Evolutionary conservation across 352 stramenopile genomes (phyloP).

Genomic region (Phytopythium litorale): DNA sequence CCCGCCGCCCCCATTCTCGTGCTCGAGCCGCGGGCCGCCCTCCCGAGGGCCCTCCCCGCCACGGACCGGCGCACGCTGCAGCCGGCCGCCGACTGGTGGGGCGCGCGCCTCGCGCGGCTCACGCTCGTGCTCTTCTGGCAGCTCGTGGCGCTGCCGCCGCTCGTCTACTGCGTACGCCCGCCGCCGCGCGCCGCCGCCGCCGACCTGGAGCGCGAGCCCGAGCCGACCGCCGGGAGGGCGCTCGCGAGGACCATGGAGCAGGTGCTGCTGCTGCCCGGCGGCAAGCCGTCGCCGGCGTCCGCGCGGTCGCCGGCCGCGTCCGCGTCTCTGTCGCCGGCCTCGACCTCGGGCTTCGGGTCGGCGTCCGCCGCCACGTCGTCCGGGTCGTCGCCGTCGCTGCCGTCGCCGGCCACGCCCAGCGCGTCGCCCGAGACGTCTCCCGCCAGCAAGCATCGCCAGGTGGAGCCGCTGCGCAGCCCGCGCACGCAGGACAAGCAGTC

Average conservation of each 20-base stretch:
- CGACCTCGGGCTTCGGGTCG: background rate
- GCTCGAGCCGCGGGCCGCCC: too few species aligned
- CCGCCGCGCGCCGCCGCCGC: background rate
- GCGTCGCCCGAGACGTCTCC: background rate
- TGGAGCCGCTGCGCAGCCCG: slow-evolving; percentile 15
- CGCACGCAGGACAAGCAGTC: slow-evolving; percentile 16
- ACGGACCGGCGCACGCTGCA: too few species aligned
- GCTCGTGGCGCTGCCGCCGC: slow-evolving; percentile 15
- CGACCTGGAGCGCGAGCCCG: slow-evolving; percentile 7
- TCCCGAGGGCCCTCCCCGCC: too few species aligned
- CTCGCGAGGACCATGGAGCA: background rate
- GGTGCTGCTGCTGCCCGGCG: background rate
- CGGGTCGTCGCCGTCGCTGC: background rate
- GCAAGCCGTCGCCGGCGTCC: too few species aligned
- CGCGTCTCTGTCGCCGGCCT: too few species aligned
- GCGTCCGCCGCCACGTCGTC: background rate
- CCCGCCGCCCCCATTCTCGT: background rate
- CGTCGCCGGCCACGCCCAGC: slow-evolving; percentile 16
- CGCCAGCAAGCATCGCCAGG: background rate
- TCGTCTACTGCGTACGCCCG: slow-evolving; percentile 3
- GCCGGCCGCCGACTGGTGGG: slow-evolving; percentile 16
- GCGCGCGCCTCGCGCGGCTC: slow-evolving; percentile 29
- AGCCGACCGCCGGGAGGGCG: background rate
- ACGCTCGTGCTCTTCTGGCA: slow-evolving; percentile 28
- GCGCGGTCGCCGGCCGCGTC: too few species aligned